Evolutionary conservation across 2,329 filamentous ascomycete genomes (phyloP).

Genomic region (Lecanicillium sp.): DNA sequence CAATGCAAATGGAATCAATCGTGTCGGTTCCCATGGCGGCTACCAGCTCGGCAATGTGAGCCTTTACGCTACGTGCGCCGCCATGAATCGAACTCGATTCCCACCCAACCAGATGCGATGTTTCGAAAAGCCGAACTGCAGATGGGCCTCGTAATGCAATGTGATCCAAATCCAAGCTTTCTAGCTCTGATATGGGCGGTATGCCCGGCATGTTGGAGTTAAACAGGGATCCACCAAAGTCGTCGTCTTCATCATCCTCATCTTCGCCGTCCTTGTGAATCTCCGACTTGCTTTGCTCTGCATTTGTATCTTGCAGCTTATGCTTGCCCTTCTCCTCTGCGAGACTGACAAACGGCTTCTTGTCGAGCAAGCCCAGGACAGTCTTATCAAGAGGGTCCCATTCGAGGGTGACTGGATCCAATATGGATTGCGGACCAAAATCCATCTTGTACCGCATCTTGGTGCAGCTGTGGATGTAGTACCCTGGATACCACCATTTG

Average conservation of each 20-base stretch:
- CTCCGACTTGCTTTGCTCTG: constrained; percentile 5
- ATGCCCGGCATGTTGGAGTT: constrained; percentile 60
- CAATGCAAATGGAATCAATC: constrained; percentile 9
- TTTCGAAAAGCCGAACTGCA: constrained; percentile 29
- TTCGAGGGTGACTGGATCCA: constrained; percentile 57
- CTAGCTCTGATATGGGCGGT: constrained; percentile 45
- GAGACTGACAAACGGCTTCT: constrained; percentile 48
- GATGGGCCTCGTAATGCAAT: constrained; percentile 46
- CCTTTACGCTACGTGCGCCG: constrained; percentile 42
- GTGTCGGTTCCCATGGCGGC: constrained; percentile 58
- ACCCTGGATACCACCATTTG: constrained; percentile 71
- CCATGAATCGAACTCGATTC: constrained; percentile 41
- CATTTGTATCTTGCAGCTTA: neutral
- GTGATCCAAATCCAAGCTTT: constrained; percentile 47
- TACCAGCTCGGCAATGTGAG: constrained; percentile 58
- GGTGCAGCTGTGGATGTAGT: constrained; percentile 71
- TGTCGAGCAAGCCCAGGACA: constrained; percentile 41
- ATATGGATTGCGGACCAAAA: constrained; percentile 65
- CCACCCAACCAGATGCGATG: constrained; percentile 53
- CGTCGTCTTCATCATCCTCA: constrained; percentile 12
- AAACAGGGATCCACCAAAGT: constrained; percentile 38
- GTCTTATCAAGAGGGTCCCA: constrained; percentile 55
- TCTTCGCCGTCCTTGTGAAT: constrained; percentile 12
- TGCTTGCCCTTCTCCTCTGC: constrained; percentile 19
- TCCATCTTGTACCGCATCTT: constrained; percentile 86